Percentiles rank a stretch among this genome's conserved stretches.
Conservation (phyloP, 768 basidiomycete genomes). For the Leccinum ochraceum region DNA sequence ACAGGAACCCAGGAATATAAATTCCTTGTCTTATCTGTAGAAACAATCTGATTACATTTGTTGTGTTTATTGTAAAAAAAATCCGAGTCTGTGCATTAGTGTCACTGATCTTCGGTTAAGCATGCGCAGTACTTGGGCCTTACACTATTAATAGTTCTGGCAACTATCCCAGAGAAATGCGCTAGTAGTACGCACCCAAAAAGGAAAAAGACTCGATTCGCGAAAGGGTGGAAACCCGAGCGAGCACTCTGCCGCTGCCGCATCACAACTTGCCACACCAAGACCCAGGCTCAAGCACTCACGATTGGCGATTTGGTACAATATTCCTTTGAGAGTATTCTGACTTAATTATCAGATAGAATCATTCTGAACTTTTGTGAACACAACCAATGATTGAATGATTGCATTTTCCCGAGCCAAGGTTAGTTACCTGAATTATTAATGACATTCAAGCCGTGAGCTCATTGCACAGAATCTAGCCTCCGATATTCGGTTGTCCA, state of each 20-base stretch:
- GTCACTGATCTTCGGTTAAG: too few relatives aligned
- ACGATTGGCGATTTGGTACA: neutral
- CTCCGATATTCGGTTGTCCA: neutral
- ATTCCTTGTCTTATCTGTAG: too few relatives aligned
- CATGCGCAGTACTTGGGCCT: too few relatives aligned
- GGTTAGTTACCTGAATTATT: too few relatives aligned
- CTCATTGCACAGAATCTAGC: neutral
- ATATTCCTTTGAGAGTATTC: neutral
- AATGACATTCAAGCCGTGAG: neutral
- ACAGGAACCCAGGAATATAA: too few relatives aligned
- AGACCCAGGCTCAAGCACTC: neutral
- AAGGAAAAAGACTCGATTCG: neutral
- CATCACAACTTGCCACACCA: neutral
- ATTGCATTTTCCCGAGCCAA: neutral
- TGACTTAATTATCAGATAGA: neutral
- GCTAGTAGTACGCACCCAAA: neutral
- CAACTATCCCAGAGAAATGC: too few relatives aligned
- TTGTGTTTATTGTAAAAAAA: too few relatives aligned
- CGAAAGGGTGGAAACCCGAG: too few relatives aligned
- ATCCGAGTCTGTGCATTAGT: too few relatives aligned
- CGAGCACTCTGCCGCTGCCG: neutral
- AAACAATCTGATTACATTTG: neutral
- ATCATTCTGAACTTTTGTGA: neutral
- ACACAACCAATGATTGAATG: neutral
- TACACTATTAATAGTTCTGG: too few relatives aligned